Percentiles rank a stretch among this genome's conserved stretches.
Conservation (phyloP, 1,139 yeast genomes). For the Pichia sp. region DNA sequence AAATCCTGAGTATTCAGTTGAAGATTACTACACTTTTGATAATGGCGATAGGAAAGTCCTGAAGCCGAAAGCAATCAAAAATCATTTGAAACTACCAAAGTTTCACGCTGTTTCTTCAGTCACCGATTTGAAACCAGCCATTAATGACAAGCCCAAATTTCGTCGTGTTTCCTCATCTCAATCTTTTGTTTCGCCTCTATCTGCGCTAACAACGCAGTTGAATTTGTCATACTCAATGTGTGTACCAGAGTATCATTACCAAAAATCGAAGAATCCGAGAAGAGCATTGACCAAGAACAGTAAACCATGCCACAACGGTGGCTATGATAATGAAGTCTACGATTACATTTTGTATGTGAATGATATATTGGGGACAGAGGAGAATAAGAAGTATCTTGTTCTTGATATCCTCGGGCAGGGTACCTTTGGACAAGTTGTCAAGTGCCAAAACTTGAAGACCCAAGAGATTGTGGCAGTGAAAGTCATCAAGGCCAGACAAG, state of each 20-base stretch:
- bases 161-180: slow-evolving; percentile 77
- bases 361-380: slow-evolving; percentile 86
- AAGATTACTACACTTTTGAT: slow-evolving; percentile 1
- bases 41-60: background rate
- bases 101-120: slow-evolving; percentile 41
- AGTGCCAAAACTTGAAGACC: slow-evolving; percentile 86
- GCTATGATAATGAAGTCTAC: slow-evolving; percentile 81
- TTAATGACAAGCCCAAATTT: slow-evolving; percentile 65
- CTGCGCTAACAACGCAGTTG: slow-evolving; percentile 73
- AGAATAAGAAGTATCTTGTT: slow-evolving; percentile 81
- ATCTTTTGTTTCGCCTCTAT: slow-evolving; percentile 72
- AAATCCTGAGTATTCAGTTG: background rate
- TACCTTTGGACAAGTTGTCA: slow-evolving; percentile 97
- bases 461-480: slow-evolving; percentile 92
- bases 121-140: slow-evolving; percentile 58
- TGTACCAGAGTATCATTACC: slow-evolving; percentile 82
- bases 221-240: slow-evolving; percentile 82
- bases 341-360: slow-evolving; percentile 93
- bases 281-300: slow-evolving; percentile 90
- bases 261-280: slow-evolving; percentile 81
- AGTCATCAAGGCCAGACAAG: slow-evolving; percentile 89
- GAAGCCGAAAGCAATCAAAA: background rate
- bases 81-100: slow-evolving; percentile 29
- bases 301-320: slow-evolving; percentile 77
- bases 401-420: slow-evolving; percentile 92